phyloP scores from a whole-genome alignment of 139 green algal genomes.

The Micractinium conductrix region DNA sequence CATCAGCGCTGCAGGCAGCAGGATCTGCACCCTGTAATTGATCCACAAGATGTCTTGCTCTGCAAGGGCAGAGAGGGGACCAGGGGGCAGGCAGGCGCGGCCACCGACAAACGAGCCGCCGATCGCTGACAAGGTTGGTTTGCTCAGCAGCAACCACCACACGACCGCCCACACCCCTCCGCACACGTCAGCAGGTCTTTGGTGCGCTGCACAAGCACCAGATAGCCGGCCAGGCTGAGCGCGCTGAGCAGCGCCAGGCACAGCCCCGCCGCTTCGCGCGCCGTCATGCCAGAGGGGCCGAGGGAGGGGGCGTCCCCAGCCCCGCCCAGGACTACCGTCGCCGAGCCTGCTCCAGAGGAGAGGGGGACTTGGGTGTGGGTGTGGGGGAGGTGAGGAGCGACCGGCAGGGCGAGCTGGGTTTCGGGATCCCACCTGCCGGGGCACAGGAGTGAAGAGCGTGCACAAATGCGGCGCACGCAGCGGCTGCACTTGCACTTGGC shows the following conservation, averaged over 20 bases:
- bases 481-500: neutral
- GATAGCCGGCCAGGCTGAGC: slow-evolving; percentile 1
- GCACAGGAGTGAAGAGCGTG: too few relatives aligned
- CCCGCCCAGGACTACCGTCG: neutral
- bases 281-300: neutral
- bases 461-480: too few relatives aligned
- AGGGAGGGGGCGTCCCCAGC: neutral
- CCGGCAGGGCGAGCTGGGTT: neutral
- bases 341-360: neutral
- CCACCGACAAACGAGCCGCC: too few relatives aligned
- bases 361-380: too few relatives aligned
- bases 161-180: neutral
- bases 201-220: slow-evolving; percentile 17
- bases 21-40: neutral
- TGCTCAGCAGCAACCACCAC: too few relatives aligned
- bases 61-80: too few relatives aligned
- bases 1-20: neutral
- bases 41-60: neutral
- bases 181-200: neutral
- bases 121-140: too few relatives aligned
- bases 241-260: neutral
- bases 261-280: neutral
- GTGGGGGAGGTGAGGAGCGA: neutral
- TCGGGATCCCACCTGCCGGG: too few relatives aligned
- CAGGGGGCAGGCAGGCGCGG: too few relatives aligned